Evolutionary conservation across 2,329 filamentous ascomycete genomes (phyloP), one percentile per base, ranked within the genome.

Genomic region (Xylariaceae sp.): DNA sequence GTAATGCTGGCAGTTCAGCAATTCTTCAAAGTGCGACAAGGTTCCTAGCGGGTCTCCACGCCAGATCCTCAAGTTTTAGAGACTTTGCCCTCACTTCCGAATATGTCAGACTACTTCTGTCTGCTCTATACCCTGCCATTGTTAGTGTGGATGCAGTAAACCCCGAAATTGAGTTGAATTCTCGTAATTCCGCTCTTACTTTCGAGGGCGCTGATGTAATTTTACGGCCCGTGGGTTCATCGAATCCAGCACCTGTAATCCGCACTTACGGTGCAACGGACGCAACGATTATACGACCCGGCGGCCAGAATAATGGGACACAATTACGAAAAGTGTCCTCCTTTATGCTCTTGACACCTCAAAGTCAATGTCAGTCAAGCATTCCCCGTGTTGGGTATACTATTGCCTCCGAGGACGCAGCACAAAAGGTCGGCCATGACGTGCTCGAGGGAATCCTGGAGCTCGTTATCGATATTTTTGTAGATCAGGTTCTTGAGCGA

Each of bases 131-230:
- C 67, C 92, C 94, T 1, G 83, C 94, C 16, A 81, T 96, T 47
- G 91, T 96, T 22, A 92, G 89, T 62, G 86, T 89, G 12, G 90
- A 96, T 70, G 80, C 85, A 19, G 86, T 96, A 37, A 87, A 83
- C 51, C 85, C 94, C 0, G 88, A 94, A 63, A 88, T 85, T 0
- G 94, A 99, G 69, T 74, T 97, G n/a, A 85, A 90, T 63, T 92
- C 90, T 15, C 81, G 87, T 62, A 87, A 92, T 61, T 88, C 88
- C 10, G 81, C 84, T 1, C 79, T 96, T 53, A 92, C 84, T 0
- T 95, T 96, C 61, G 89, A 94, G 61, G 90, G 90, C 1, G 85
- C 86, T 42, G 89, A 92, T 70, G 87, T 96, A 1, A 87, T 92
- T 21, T 88, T 95, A 56, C 84, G 88, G 13, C 89, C 89, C 4